Conservation (phyloP, 2,329 filamentous ascomycete genomes). For the Colletotrichum sp. region DNA sequence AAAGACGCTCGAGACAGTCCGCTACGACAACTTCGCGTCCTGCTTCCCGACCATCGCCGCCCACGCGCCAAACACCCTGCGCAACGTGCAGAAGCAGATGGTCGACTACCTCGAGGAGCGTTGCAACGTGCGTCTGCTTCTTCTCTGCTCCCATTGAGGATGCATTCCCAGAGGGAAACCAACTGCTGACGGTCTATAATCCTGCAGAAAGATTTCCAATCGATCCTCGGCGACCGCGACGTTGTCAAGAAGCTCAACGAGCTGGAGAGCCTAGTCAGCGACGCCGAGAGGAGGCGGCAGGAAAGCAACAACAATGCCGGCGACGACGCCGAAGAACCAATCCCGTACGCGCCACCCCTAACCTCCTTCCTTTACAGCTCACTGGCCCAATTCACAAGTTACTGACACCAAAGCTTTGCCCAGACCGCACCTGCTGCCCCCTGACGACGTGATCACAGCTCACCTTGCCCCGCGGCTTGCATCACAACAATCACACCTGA, state of each 20-base stretch:
- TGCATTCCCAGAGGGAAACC: not conserved
- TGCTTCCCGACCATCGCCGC: constrained; percentile 67
- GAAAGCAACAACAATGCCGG: constrained; percentile 25
- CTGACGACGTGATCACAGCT: constrained; percentile 55
- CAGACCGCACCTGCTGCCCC: constrained; percentile 62
- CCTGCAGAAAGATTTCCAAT: constrained; percentile 59
- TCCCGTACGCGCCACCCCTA: constrained; percentile 44
- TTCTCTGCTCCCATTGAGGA: not conserved
- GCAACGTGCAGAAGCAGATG: constrained; percentile 63
- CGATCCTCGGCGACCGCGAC: constrained; percentile 53
- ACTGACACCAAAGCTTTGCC: not conserved
- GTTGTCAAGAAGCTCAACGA: constrained; percentile 65
- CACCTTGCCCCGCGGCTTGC: constrained; percentile 59
- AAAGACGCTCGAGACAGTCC: constrained; percentile 45
- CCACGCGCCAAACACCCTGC: constrained; percentile 54
- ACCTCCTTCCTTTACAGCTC: not conserved
- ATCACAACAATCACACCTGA: constrained; percentile 60
- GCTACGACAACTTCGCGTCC: constrained; percentile 60
- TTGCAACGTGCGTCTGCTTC: constrained; percentile 48
- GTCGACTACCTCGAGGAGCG: constrained; percentile 58
- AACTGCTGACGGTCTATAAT: not conserved
- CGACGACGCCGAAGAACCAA: constrained; percentile 33
- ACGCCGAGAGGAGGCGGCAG: constrained; percentile 47
- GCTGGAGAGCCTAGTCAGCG: constrained; percentile 59
- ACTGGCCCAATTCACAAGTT: not conserved